A percentile compares a stretch with the other conserved stretches of the same genome.
Conservation (phyloP, 75 land plant species). For the Pinus taeda region DNA sequence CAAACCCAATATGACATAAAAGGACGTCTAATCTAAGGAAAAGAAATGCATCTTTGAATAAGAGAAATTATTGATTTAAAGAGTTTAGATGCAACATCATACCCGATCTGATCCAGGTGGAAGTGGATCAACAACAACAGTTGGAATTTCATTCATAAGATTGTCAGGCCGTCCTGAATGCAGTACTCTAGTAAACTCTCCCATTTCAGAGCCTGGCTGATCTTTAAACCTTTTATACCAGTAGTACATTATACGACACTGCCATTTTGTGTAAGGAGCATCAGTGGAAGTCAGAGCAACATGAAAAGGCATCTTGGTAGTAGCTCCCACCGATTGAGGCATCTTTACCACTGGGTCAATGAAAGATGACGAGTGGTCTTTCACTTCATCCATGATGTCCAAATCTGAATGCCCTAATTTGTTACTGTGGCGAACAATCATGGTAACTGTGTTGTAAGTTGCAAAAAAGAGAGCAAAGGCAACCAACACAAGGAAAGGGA, state of each 20-base stretch:
- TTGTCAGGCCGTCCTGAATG: slow-evolving; percentile 80
- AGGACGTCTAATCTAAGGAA: background rate
- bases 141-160: slow-evolving; percentile 92
- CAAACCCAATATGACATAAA: background rate
- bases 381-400: background rate
- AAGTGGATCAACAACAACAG: slow-evolving; percentile 82
- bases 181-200: slow-evolving; percentile 80
- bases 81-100: slow-evolving; percentile 5
- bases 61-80: background rate
- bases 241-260: slow-evolving; percentile 91
- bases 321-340: slow-evolving; percentile 33
- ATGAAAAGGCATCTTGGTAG: slow-evolving; percentile 46
- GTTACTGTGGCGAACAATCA: slow-evolving; percentile 29
- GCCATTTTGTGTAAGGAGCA: slow-evolving; percentile 83
- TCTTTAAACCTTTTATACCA: slow-evolving; percentile 78
- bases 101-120: slow-evolving; percentile 86
- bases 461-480: slow-evolving; percentile 46
- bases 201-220: slow-evolving; percentile 84
- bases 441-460: slow-evolving; percentile 72
- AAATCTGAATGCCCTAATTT: background rate
- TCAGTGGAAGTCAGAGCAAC: slow-evolving; percentile 80
- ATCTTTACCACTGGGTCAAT: slow-evolving; percentile 49
- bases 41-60: background rate
- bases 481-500: too few relatives aligned
- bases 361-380: background rate